Percentiles rank a stretch among this genome's conserved stretches.
These are phyloP conservation scores for Lippia alba DNA, from an alignment of 305 asterid species.

Conservation along the genomic window DNA sequence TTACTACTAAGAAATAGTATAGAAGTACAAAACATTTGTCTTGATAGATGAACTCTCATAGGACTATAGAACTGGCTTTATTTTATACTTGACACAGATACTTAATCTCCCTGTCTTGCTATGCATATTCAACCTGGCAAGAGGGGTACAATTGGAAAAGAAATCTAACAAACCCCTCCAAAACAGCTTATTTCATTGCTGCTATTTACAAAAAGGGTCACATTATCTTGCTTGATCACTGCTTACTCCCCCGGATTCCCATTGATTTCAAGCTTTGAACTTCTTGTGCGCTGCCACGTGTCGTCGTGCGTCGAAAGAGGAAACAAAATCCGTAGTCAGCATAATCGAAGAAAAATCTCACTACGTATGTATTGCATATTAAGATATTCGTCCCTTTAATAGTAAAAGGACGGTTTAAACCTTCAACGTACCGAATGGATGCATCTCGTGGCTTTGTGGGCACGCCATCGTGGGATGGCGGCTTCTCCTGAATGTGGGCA, in stretches of 20 bases:
- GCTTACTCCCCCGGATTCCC: slow-evolving; percentile 29
- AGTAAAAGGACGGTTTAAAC: too few relatives aligned
- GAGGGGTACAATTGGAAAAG: slow-evolving; percentile 8
- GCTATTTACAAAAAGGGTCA: slow-evolving; percentile 17
- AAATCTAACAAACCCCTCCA: not conserved
- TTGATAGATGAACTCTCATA: too few relatives aligned
- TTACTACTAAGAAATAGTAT: too few relatives aligned
- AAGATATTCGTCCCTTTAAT: not conserved
- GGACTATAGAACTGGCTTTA: too few relatives aligned
- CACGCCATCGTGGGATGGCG: not conserved
- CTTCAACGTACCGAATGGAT: slow-evolving; percentile 30
- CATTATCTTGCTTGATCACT: not conserved
- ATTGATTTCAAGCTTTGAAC: slow-evolving; percentile 40
- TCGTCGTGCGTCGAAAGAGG: not conserved
- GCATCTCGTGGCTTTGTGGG: slow-evolving; percentile 28
- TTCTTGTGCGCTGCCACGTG: slow-evolving; percentile 38
- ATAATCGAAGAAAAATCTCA: too few relatives aligned
- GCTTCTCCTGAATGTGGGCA: slow-evolving; percentile 52
- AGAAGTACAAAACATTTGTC: too few relatives aligned
- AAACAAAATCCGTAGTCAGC: too few relatives aligned
- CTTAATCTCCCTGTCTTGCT: not conserved
- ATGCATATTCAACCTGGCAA: not conserved
- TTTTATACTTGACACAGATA: not conserved
- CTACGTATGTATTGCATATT: too few relatives aligned
- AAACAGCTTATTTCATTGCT: not conserved